Base-by-base conservation (phyloP, 805 yeast species). In the Candida ulmi region DNA sequence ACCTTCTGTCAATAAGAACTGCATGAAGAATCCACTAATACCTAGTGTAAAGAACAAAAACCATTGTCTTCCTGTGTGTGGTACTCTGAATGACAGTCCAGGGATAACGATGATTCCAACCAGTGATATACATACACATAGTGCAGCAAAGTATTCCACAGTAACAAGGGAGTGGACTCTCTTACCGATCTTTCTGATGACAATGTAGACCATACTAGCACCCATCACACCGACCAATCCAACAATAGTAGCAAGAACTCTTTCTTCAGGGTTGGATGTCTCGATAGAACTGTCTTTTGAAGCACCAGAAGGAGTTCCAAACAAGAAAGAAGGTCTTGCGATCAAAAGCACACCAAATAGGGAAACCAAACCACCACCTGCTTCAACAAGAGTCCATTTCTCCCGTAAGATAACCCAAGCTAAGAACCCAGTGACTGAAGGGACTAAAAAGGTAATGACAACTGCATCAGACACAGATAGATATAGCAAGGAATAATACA, bases 381-480 rank as follows among this genome's bases (percentile, higher is more conserved):
- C 84, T 60, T 90, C 96, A 13, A 78, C 53, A 27, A 69, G 47
- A 5, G 87, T 74, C 58, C 83, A 83, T 8, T 71, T 60, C 54
- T 88, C 96, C 32, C 75, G 71, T 24, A 88, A 61, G 3, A 83
- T 55, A 2, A 76, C 44, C 71, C 80, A 80, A 0, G 96, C 95
- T 39, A 82, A 60, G 17, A 87, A 60, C 0, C 88, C 84, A 0
- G 95, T 83, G 15, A 83, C 72, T 39, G 84, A 71, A 0, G 97
- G 97, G 0, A 79, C 68, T 51, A 88, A 60, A 49, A 88, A 88
- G 2, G 91, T 78, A 37, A 88, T 80, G 13, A 84, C 81, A 1
- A 86, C 80, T 1, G 95, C 85, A 54, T 88, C 96, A 11, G 90
- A 80, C 6, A 88, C 71, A 37, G 86, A 74, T 34, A 88, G 66